Base-by-base conservation (phyloP, 2,329 filamentous ascomycete genomes). In the Paradendryphiella salina region DNA sequence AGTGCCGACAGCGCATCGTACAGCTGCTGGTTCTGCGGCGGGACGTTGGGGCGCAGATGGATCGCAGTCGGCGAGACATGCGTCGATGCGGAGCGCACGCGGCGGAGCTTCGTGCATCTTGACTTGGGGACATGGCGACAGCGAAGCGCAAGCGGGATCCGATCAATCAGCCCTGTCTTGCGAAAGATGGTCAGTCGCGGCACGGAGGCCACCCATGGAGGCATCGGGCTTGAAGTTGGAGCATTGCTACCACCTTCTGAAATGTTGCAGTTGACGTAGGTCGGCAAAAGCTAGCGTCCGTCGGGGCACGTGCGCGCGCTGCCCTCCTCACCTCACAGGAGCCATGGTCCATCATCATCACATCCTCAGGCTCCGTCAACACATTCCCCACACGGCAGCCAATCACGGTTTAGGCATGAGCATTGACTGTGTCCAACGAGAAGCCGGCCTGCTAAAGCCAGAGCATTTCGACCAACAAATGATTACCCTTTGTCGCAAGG, bases 1-100 rank as follows among this genome's bases (percentile, higher is more conserved):
- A 93, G 77, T 17, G 82, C 79, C 1, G 79, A 70, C 0, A 92
- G 76, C 2, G 82, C 77, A 35, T 79, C 73, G 55, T 86, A 79
- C 4, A 90, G 80, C 58, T 87, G 80, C 47, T 74, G 73, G 56
- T 81, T 78, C 17, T 69, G 70, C n/a, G 75, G 61, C 0, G 82
- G 82, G 2, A 85, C 77, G 20, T 77, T 78, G 26, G 77, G 77
- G 6, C 76, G 77, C 11, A 78, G 77, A 64, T 82, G 82, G 56
- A 84, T 77, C 8, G 80, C 76, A 5, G 81, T 79, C 4, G 75
- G 71, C 36, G 81, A 79, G n/a, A 78, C 75, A 46, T 80, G 72
- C 3, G 75, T 71, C 31, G 74, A 71, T 48, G 64, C 73, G 56
- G 67, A 67, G 61, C 70, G 67, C 44, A 57, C 47, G 50, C 60